Base-by-base conservation (phyloP, 192 early-diverging fungal genomes). In the Linnemannia zychae region DNA sequence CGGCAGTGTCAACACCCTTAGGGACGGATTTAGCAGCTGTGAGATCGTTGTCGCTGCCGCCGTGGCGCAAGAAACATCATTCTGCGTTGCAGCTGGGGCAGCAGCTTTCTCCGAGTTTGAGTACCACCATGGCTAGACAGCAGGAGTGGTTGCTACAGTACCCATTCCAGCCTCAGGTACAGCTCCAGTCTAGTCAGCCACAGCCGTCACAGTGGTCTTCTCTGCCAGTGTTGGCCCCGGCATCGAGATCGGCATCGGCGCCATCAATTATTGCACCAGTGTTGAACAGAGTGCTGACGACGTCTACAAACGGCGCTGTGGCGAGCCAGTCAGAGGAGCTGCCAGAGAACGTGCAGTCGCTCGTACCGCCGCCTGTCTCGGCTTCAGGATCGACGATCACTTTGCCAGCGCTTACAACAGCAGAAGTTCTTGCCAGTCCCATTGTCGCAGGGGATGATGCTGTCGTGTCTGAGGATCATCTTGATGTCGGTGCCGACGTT, bases 51-150 rank as follows among this genome's bases (percentile, higher is more conserved):
- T 83, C 81, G 28, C 36, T 78, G 66, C 76, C 81, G 1, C 75
- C 81, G 3, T 83, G 81, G 81, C 71, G 81, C 28, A 80, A 80
- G 67, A 65, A 68, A 28, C 33, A 47, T 50, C 44, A 73, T 36
- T 18, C 71, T 73, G 31, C 44, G 34, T 34, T 73, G 5, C 18
- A 73, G 20, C 17, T 37, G n/a, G 47, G 48, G 18, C 57, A 63
- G 6, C 22, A 20, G 22, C 22, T n/a, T 24, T 12, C 57, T 63
- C 24, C 15, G 9, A 63, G 57, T 31, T 22, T 24, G 24, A 63
- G 57, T 28, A 22, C 28, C 31, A 24, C 57, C 11, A 31, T n/a
- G 24, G 28, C 24, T 1, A 24, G 24, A 12, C 9, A 24, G 12
- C 57, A 63, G 57, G 57, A 63, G 24, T 63, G 57, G 57, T 15